Evolutionary conservation across 306 rosid species (phyloP).

Genomic region (Sechiopsis laciniata): DNA sequence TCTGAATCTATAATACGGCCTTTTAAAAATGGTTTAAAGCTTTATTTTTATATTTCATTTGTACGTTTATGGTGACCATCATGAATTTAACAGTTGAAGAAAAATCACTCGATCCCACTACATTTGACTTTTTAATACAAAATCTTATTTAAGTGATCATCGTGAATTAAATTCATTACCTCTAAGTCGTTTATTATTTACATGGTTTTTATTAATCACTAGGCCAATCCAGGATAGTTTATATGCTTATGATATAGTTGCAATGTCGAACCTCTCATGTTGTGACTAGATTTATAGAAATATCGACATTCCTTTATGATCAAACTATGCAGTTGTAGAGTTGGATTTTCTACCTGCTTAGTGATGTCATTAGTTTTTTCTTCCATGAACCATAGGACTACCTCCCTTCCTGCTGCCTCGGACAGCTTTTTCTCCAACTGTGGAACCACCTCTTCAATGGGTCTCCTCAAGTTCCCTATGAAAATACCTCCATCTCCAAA

Average conservation of each 20-base stretch:
- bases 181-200: neutral
- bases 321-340: neutral
- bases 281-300: neutral
- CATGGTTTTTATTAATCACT: too few species aligned
- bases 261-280: neutral
- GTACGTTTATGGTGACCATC: neutral
- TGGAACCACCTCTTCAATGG: constrained; percentile 82
- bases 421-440: constrained; percentile 75
- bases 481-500: constrained; percentile 96
- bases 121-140: neutral
- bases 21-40: neutral
- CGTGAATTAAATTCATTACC: neutral
- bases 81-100: too few species aligned
- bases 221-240: neutral
- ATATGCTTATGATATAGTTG: neutral
- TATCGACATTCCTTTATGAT: neutral
- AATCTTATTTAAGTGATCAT: neutral
- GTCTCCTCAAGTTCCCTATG: constrained; percentile 79
- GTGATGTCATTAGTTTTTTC: constrained; percentile 66
- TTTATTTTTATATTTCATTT: too few species aligned
- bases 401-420: constrained; percentile 71
- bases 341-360: constrained; percentile 53
- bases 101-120: too few species aligned
- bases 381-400: constrained; percentile 90
- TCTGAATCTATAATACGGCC: too few species aligned